Percentiles rank a stretch among this genome's conserved stretches.
Conservation (phyloP, 805 yeast species). For the Pichia deserticola region DNA sequence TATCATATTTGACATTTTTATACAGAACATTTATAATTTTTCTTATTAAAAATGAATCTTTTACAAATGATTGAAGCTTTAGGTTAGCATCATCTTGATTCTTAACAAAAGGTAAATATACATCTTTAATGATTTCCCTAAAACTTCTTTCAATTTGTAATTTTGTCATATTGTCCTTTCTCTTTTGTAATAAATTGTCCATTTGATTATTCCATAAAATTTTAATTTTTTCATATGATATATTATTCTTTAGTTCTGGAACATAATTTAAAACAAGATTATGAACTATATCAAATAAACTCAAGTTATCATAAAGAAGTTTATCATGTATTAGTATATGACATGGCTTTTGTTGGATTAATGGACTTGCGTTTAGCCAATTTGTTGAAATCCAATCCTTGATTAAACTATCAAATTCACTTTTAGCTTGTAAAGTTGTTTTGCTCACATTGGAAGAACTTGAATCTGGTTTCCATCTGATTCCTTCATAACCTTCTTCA, state of each 20-base stretch:
- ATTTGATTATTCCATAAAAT: constrained; percentile 17
- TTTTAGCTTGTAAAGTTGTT: constrained; percentile 5
- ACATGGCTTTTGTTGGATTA: constrained; percentile 13
- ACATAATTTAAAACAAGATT: constrained; percentile 4
- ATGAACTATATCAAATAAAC: constrained; percentile 14
- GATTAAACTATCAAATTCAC: constrained; percentile 18
- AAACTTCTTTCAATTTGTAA: constrained; percentile 7
- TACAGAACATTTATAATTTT: constrained; percentile 5
- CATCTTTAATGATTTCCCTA: constrained; percentile 15
- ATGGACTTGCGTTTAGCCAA: constrained; percentile 13
- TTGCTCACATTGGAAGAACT: constrained; percentile 1
- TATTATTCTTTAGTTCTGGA: background rate
- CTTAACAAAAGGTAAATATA: constrained; percentile 16
- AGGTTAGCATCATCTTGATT: background rate
- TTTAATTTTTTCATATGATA: background rate
- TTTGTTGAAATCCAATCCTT: constrained; percentile 21
- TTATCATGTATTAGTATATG: constrained; percentile 25
- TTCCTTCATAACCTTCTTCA: background rate
- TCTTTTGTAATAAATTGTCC: constrained; percentile 2
- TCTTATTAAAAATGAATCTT: constrained; percentile 7
- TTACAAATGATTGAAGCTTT: constrained; percentile 6
- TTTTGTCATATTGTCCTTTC: background rate
- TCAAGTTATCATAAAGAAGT: constrained; percentile 15
- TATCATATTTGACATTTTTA: constrained; percentile 4
- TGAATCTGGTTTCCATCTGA: constrained; percentile 1